phyloP scores from a whole-genome alignment of 805 yeast species.

The Candida vartiovaarae region DNA sequence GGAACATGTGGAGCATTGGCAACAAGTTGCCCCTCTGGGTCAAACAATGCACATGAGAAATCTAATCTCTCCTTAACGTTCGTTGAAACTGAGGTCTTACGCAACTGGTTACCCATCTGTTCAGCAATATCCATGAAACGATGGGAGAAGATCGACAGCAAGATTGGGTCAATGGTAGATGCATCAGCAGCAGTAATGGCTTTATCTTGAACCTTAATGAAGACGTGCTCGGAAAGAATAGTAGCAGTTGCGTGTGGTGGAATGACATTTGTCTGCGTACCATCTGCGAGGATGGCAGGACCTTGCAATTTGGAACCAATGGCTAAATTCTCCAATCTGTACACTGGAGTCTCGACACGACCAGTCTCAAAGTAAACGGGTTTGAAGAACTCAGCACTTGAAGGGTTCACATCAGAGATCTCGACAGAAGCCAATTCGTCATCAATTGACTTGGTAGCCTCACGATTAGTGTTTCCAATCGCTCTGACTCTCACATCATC shows the following conservation, averaged over 20 bases:
- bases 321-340: conserved; percentile 42
- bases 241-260: conserved; percentile 55
- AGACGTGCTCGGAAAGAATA: conserved; percentile 55
- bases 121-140: conserved; percentile 89
- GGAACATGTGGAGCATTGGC: conserved; percentile 90
- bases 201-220: conserved; percentile 28
- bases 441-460: conserved; percentile 38
- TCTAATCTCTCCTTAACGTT: conserved; percentile 81
- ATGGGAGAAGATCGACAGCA: conserved; percentile 72
- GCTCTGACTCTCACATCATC: conserved; percentile 74
- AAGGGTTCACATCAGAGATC: conserved; percentile 18
- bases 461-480: conserved; percentile 49
- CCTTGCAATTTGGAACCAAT: conserved; percentile 52
- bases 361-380: conserved; percentile 51
- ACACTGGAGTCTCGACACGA: conserved; percentile 46
- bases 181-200: conserved; percentile 19
- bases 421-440: conserved; percentile 41
- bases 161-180: conserved; percentile 53
- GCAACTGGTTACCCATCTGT: conserved; percentile 77
- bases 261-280: conserved; percentile 72
- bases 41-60: conserved; percentile 80
- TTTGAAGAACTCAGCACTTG: conserved; percentile 31
- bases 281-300: conserved; percentile 74
- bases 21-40: conserved; percentile 66
- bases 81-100: conserved; percentile 74